Evolutionary conservation across 495 filamentous ascomycete genomes (phyloP).

Genomic region (Echria macrotheca): DNA sequence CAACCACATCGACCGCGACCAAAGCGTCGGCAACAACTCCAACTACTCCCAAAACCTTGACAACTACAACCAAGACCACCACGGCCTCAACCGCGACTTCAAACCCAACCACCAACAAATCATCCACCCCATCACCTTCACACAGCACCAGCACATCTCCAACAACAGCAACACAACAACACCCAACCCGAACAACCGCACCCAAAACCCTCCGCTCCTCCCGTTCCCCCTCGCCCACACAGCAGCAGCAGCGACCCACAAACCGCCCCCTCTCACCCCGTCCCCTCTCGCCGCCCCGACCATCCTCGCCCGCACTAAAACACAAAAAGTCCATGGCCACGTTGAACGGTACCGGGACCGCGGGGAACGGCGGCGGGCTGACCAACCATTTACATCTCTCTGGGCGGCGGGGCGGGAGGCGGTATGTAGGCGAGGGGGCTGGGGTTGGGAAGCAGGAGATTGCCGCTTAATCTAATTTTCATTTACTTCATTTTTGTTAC

Average conservation of each 20-base stretch:
- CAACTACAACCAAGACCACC: background rate
- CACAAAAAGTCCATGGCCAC: conserved; percentile 7
- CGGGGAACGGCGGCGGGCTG: too few relatives aligned
- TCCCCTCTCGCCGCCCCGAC: background rate
- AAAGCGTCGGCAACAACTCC: background rate
- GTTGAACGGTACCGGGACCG: background rate
- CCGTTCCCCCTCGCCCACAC: background rate
- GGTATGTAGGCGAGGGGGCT: conserved; percentile 6
- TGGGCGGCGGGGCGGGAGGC: conserved; percentile 5
- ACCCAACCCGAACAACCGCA: background rate
- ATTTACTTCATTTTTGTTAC: background rate
- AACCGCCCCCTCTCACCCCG: background rate
- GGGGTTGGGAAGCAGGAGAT: conserved; percentile 22
- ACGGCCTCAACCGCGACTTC: background rate
- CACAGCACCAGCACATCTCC: background rate
- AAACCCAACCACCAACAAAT: background rate
- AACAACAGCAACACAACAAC: background rate
- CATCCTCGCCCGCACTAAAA: background rate
- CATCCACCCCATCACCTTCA: background rate
- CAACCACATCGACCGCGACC: background rate
- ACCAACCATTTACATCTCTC: conserved; percentile 21
- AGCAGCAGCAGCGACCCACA: background rate
- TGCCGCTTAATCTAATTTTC: conserved; percentile 8
- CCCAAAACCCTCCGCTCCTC: background rate
- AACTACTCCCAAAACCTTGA: background rate